Conservation (phyloP, 768 basidiomycete genomes). For the Tulasnella sp. region DNA sequence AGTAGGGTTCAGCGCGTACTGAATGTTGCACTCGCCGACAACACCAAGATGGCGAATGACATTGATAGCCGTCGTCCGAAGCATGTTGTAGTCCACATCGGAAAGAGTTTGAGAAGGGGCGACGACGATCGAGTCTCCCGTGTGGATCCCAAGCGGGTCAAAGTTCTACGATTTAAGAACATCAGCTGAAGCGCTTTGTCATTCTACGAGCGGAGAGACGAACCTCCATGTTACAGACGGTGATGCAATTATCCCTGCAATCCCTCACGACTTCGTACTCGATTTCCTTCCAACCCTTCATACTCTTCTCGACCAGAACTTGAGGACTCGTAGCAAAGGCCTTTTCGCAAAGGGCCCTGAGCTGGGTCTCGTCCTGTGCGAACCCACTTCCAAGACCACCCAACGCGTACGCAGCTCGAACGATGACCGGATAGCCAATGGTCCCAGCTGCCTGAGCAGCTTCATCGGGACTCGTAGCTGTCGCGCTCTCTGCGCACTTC, state of each 20-base stretch:
- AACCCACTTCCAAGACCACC: conserved; percentile 95
- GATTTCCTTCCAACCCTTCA: conserved; percentile 99
- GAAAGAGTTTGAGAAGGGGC: conserved; percentile 97
- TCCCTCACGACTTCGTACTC: conserved; percentile 99
- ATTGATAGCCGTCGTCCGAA: conserved; percentile 94
- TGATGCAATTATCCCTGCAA: conserved; percentile 97
- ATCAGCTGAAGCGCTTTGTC: conserved; percentile 7
- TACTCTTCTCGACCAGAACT: conserved; percentile 97
- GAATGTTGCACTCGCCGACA: conserved; percentile 97
- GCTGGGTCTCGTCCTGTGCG: conserved; percentile 86
- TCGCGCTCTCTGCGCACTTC: conserved; percentile 83
- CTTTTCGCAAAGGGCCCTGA: conserved; percentile 80
- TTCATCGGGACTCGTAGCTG: conserved; percentile 80
- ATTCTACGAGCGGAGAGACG: conserved; percentile 27
- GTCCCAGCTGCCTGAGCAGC: conserved; percentile 69
- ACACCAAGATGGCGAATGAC: conserved; percentile 98
- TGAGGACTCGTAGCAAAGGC: conserved; percentile 98
- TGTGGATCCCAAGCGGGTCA: conserved; percentile 96
- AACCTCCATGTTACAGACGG: conserved; percentile 99
- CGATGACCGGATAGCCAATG: conserved; percentile 94
- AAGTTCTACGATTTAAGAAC: conserved; percentile 62
- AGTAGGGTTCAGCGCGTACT: conserved; percentile 91
- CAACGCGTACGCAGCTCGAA: conserved; percentile 92
- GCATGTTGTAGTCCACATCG: conserved; percentile 99
- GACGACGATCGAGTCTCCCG: conserved; percentile 96